Conservation (phyloP, 2,329 filamentous ascomycete species). For the Trichoderma sp. region DNA sequence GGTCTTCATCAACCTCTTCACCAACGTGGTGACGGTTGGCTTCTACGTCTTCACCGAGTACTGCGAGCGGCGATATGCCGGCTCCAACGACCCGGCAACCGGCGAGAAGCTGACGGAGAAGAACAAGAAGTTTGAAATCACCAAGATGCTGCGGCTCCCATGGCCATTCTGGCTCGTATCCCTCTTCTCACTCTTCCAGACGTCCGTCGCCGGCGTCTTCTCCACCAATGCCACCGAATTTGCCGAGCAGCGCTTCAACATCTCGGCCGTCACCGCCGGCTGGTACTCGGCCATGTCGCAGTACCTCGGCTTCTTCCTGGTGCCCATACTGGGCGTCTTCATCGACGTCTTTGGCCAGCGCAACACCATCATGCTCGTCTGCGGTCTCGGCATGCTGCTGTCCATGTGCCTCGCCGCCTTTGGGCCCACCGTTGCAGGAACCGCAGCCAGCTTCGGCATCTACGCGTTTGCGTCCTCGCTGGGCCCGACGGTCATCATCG, state of each 20-base stretch:
- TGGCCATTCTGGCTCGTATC: slow-evolving; percentile 63
- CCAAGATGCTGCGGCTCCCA: slow-evolving; percentile 58
- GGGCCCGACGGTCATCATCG: slow-evolving; percentile 62
- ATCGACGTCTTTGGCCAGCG: slow-evolving; percentile 60
- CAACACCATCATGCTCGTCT: slow-evolving; percentile 56
- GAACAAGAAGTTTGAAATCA: slow-evolving; percentile 58
- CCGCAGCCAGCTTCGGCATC: slow-evolving; percentile 61
- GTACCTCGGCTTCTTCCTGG: slow-evolving; percentile 60
- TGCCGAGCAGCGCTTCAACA: slow-evolving; percentile 60
- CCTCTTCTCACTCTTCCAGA: slow-evolving; percentile 60
- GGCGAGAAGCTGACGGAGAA: slow-evolving; percentile 62
- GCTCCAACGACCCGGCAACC: slow-evolving; percentile 56
- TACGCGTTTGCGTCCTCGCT: slow-evolving; percentile 59
- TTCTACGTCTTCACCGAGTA: slow-evolving; percentile 61
- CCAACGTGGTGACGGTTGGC: slow-evolving; percentile 54
- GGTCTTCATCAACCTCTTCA: slow-evolving; percentile 66
- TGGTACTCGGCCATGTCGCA: slow-evolving; percentile 62
- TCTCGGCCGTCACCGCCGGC: slow-evolving; percentile 57
- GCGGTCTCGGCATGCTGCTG: slow-evolving; percentile 51
- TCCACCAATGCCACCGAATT: slow-evolving; percentile 62
- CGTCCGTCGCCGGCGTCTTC: slow-evolving; percentile 57
- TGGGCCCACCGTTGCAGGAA: slow-evolving; percentile 52
- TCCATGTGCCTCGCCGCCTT: slow-evolving; percentile 60
- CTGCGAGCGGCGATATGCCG: slow-evolving; percentile 51
- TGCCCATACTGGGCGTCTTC: slow-evolving; percentile 58